Conservation (phyloP, 108 stramenopile species). For the Stephanodiscus minutulus region DNA sequence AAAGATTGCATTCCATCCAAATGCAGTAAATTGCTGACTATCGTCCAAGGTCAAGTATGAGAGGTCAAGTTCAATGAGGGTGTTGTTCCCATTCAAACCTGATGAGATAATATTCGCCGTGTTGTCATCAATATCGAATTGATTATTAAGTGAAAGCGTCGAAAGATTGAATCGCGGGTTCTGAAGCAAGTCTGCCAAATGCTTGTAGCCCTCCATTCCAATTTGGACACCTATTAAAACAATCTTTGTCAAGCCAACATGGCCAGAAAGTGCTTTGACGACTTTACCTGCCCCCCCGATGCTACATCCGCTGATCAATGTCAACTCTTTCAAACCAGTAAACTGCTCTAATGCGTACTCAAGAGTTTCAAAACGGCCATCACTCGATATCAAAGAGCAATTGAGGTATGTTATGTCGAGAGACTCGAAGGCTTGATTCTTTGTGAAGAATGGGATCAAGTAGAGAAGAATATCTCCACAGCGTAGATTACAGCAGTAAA, state of each 20-base stretch:
- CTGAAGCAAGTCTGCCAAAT: background rate
- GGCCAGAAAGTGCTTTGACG: background rate
- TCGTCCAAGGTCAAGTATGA: background rate
- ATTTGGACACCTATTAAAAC: background rate
- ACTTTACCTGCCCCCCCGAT: too few species aligned
- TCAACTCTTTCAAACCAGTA: background rate
- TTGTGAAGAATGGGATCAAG: background rate
- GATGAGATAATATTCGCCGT: background rate
- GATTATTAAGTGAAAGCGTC: background rate
- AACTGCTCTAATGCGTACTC: background rate
- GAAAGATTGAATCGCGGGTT: background rate
- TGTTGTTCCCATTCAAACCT: background rate
- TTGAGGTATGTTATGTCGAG: background rate
- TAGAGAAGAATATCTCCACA: background rate
- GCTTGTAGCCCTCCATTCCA: background rate
- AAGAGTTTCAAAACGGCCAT: background rate
- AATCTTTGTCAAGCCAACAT: background rate
- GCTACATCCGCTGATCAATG: too few species aligned
- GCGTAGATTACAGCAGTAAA: background rate
- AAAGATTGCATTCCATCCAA: background rate
- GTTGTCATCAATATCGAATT: background rate
- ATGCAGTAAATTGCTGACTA: background rate
- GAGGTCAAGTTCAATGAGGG: background rate
- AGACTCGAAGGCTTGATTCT: background rate
- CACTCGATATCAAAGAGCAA: too few species aligned